phyloP scores from a whole-genome alignment of 306 rosid species.

The Gynostemma pentaphyllum region DNA sequence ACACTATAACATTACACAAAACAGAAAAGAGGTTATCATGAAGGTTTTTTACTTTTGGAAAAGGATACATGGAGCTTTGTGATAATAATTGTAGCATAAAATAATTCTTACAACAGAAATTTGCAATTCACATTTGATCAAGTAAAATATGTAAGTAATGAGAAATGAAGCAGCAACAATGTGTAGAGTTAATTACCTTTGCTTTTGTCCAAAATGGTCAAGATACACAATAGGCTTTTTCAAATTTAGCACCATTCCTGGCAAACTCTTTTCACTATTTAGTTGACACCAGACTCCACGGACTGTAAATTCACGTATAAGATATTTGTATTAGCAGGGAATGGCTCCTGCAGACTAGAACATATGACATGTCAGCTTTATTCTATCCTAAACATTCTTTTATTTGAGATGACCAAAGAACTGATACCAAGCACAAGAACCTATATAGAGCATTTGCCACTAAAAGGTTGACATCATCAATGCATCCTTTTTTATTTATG shows the following conservation, averaged over 20 bases:
- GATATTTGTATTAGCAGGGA: constrained; percentile 94
- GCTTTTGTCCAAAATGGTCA: constrained; percentile 58
- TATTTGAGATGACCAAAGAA: neutral
- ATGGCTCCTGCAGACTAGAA: constrained; percentile 74
- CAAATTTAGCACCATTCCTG: constrained; percentile 95
- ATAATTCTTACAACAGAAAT: neutral
- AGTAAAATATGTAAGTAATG: neutral
- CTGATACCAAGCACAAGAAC: neutral
- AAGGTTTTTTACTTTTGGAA: too few species aligned
- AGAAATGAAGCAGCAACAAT: neutral
- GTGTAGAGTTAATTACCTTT: constrained; percentile 31
- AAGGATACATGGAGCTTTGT: too few species aligned
- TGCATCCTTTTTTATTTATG: neutral
- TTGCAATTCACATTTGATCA: too few species aligned
- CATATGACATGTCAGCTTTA: constrained; percentile 26
- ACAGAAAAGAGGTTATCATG: neutral
- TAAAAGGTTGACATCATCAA: neutral
- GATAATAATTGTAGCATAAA: neutral
- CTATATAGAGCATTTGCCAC: neutral
- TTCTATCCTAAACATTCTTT: neutral
- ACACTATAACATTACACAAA: constrained; percentile 28
- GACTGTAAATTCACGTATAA: constrained; percentile 79
- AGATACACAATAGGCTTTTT: constrained; percentile 52
- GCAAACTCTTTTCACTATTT: constrained; percentile 56
- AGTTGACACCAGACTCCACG: constrained; percentile 69